Percentiles rank a stretch among this genome's conserved stretches.
Conservation (phyloP, 495 filamentous ascomycete species). For the Tuber magnatum region DNA sequence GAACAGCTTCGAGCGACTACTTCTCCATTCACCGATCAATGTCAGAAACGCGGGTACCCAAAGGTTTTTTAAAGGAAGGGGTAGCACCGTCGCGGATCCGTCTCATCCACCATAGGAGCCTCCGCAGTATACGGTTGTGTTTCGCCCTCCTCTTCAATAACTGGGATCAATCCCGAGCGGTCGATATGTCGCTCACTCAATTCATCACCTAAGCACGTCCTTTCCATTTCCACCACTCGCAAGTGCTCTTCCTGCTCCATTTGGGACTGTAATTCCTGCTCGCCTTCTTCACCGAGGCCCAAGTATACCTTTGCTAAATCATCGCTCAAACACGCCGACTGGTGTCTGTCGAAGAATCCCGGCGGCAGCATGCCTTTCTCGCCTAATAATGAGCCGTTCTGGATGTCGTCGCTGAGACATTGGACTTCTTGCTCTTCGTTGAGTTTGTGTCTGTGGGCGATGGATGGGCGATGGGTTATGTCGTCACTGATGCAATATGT, state of each 20-base stretch:
- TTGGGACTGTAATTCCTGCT: not conserved
- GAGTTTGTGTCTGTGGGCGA: not conserved
- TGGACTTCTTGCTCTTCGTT: not conserved
- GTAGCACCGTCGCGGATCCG: not conserved
- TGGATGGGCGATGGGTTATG: not conserved
- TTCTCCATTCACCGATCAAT: not conserved
- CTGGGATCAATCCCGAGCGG: not conserved
- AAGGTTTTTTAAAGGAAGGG: not conserved
- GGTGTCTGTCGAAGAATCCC: not conserved
- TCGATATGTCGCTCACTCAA: not conserved
- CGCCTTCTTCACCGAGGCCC: not conserved
- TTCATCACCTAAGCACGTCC: not conserved
- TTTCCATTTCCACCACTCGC: not conserved
- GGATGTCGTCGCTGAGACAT: not conserved
- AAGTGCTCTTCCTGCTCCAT: not conserved
- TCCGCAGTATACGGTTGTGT: not conserved
- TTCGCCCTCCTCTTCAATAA: not conserved
- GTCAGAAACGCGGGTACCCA: not conserved
- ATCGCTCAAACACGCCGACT: not conserved
- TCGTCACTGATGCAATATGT: not conserved
- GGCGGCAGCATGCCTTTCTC: not conserved
- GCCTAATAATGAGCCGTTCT: not conserved
- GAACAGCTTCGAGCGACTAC: not conserved
- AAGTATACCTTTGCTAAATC: not conserved
- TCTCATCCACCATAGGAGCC: not conserved